phyloP scores from a whole-genome alignment of 2,329 filamentous ascomycete species.

The Hortaea sp. region DNA sequence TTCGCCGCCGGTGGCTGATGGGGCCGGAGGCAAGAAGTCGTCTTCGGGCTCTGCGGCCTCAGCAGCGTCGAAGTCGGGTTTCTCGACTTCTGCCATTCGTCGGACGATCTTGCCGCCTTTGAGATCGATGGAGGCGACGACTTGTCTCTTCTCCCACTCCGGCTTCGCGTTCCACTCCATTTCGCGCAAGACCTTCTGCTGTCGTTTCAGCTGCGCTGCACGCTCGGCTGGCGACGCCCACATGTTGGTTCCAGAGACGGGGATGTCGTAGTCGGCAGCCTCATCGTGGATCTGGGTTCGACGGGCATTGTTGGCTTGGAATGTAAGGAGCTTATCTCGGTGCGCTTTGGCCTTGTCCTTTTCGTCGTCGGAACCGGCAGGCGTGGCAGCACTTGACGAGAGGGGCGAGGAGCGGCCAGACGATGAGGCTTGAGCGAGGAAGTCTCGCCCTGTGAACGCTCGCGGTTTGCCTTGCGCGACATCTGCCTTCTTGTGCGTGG shows the following conservation, averaged over 20 bases:
- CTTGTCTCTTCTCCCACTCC: conserved; percentile 78
- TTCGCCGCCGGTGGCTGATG: conserved; percentile 13
- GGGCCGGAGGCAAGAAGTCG: conserved; percentile 18
- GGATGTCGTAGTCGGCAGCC: conserved; percentile 62
- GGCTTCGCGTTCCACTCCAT: conserved; percentile 78
- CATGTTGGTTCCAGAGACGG: conserved; percentile 53
- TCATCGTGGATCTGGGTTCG: conserved; percentile 81
- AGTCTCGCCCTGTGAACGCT: conserved; percentile 27
- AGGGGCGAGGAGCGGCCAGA: conserved; percentile 27
- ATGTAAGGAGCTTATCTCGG: conserved; percentile 67
- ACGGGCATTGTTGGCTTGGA: conserved; percentile 76
- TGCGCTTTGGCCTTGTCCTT: conserved; percentile 64
- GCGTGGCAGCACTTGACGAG: conserved; percentile 19
- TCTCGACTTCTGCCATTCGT: conserved; percentile 52
- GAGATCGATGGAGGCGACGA: conserved; percentile 78
- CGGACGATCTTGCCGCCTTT: conserved; percentile 66
- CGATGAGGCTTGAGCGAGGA: conserved; percentile 22
- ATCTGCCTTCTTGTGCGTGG: conserved; percentile 55
- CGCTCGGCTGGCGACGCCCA: conserved; percentile 80
- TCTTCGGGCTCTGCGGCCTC: conserved; percentile 28
- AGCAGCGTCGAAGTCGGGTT: conserved; percentile 48
- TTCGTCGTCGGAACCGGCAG: conserved; percentile 29
- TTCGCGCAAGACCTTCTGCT: conserved; percentile 73
- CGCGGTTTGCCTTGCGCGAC: conserved; percentile 38
- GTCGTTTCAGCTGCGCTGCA: conserved; percentile 70